phyloP scores from a whole-genome alignment of 495 filamentous ascomycete species.

The Parathielavia hyrcaniae region DNA sequence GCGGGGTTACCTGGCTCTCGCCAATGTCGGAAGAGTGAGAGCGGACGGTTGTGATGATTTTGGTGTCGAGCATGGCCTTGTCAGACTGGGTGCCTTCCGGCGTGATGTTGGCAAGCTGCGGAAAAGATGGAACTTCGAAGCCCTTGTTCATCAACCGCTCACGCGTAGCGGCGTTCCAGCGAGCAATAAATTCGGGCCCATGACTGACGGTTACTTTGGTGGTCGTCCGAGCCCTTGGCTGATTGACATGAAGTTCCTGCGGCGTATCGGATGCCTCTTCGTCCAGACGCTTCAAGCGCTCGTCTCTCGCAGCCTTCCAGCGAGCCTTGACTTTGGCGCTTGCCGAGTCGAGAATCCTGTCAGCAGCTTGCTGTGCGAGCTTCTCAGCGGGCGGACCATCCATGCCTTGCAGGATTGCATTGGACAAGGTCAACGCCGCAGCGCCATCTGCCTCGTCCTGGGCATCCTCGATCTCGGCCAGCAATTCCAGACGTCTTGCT shows the following conservation, averaged over 20 bases:
- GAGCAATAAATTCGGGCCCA: neutral
- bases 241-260: neutral
- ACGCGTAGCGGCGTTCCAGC: neutral
- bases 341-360: neutral
- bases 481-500: slow-evolving; percentile 2
- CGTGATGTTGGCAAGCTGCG: neutral
- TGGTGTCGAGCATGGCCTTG: neutral
- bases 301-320: slow-evolving; percentile 3
- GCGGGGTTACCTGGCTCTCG: neutral
- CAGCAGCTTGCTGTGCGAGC: neutral
- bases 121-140: neutral
- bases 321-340: neutral
- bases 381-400: slow-evolving; percentile 6
- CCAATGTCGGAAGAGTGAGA: neutral
- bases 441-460: neutral
- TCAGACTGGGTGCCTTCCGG: neutral
- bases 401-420: neutral
- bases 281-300: neutral
- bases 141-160: neutral
- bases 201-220: too few relatives aligned
- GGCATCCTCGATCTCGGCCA: slow-evolving; percentile 4
- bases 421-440: neutral
- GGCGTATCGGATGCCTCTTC: too few relatives aligned
- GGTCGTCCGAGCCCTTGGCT: neutral
- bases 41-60: neutral